Conservation (phyloP, 1,284 basidiomycete species). For the Fomitopsis pinicola region DNA sequence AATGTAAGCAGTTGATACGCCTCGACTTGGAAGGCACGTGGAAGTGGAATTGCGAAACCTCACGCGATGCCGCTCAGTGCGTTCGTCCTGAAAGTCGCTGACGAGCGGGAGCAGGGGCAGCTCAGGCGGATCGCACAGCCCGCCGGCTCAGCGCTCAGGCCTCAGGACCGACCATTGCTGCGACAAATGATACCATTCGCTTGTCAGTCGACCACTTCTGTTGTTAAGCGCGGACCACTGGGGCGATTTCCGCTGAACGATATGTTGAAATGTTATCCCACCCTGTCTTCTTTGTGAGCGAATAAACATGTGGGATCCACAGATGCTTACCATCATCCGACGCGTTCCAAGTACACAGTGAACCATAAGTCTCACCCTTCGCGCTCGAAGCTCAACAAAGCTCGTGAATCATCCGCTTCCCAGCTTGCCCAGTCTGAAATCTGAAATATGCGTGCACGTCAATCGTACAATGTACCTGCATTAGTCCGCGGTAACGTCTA, state of each 20-base stretch:
- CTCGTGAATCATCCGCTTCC: background rate
- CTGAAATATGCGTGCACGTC: background rate
- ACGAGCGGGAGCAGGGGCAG: background rate
- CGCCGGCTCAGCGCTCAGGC: background rate
- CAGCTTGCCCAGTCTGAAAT: background rate
- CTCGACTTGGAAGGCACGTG: background rate
- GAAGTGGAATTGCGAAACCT: background rate
- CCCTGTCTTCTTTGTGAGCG: background rate
- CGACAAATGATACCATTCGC: background rate
- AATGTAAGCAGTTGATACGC: background rate
- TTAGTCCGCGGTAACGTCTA: slow-evolving; percentile 24
- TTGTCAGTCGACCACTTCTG: background rate
- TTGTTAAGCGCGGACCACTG: background rate
- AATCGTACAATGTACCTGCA: slow-evolving; percentile 3
- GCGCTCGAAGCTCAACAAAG: background rate
- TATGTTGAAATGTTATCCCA: background rate
- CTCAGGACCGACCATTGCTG: background rate
- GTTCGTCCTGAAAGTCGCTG: background rate
- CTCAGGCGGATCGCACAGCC: background rate
- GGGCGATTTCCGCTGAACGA: background rate
- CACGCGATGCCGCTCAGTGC: background rate
- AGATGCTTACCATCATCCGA: background rate
- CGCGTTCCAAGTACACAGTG: background rate
- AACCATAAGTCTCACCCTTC: background rate
- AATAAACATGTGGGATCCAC: background rate